These are phyloP conservation scores for Juncus inflexus DNA, from an alignment of 176 grass and related monocot species.

Conservation along the genomic window DNA sequence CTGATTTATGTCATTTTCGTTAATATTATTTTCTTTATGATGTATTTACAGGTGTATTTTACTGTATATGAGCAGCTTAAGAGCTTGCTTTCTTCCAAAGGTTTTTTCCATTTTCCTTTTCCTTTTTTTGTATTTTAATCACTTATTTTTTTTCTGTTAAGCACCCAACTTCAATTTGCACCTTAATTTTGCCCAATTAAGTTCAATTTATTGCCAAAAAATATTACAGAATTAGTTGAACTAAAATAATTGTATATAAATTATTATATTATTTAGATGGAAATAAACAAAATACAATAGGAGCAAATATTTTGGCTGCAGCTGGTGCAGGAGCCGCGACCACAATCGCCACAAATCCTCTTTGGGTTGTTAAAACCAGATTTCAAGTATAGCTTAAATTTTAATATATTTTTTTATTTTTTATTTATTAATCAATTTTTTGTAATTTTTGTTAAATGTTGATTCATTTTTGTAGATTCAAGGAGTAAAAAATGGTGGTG, in stretches of 20 bases:
- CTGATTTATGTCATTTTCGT: slow-evolving; percentile 1
- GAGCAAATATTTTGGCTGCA: slow-evolving; percentile 84
- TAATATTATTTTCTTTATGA: background rate
- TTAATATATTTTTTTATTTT: slow-evolving; percentile 9
- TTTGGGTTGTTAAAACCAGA: slow-evolving; percentile 98
- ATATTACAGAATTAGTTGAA: too few relatives aligned
- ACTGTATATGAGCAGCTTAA: slow-evolving; percentile 94
- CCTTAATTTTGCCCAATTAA: too few relatives aligned
- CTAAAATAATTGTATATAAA: too few relatives aligned
- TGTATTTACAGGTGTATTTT: slow-evolving; percentile 64
- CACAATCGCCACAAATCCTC: slow-evolving; percentile 79
- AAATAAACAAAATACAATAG: slow-evolving; percentile 60
- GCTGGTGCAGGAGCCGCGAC: slow-evolving; percentile 97
- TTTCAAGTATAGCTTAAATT: slow-evolving; percentile 61
- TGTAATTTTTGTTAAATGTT: background rate
- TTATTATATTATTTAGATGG: slow-evolving; percentile 45
- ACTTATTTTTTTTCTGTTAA: background rate
- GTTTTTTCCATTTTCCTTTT: slow-evolving; percentile 35
- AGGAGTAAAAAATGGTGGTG: slow-evolving; percentile 47
- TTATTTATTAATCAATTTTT: background rate
- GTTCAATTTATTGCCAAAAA: too few relatives aligned
- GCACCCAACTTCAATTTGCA: too few relatives aligned
- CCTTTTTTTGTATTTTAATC: slow-evolving; percentile 7
- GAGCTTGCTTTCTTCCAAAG: slow-evolving; percentile 57
- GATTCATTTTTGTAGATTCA: slow-evolving; percentile 55